A percentile compares a stretch with the other conserved stretches of the same genome.
Conservation (phyloP, 495 filamentous ascomycete genomes). For the Jackrogersella minutella region DNA sequence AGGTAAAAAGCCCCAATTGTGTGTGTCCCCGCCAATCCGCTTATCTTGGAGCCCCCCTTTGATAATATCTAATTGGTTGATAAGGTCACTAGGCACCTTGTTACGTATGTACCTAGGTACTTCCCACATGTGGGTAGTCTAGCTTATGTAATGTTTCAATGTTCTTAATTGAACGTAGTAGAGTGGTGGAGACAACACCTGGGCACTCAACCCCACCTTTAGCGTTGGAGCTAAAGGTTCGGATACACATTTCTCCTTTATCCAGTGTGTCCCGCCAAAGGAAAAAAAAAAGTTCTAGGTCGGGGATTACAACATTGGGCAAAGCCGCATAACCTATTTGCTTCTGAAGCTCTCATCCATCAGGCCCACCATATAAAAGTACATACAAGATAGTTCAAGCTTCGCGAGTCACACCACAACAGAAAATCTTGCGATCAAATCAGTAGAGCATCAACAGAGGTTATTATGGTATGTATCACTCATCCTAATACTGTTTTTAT, state of each 20-base stretch:
- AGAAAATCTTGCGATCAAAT: neutral
- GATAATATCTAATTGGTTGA: neutral
- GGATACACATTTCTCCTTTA: constrained; percentile 30
- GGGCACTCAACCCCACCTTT: constrained; percentile 14
- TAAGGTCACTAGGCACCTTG: no score
- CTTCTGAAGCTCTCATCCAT: constrained; percentile 31
- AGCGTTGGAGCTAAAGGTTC: constrained; percentile 1
- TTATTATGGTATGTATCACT: constrained; percentile 36
- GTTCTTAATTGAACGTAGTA: no score
- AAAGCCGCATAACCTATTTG: constrained; percentile 9
- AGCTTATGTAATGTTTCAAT: no score
- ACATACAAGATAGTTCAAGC: constrained; percentile 9
- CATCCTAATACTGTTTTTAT: neutral
- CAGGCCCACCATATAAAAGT: constrained; percentile 18
- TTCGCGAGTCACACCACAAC: constrained; percentile 20
- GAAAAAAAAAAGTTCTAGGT: constrained; percentile 25
- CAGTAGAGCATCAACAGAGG: neutral
- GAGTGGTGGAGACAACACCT: neutral
- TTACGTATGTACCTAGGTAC: neutral
- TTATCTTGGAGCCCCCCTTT: constrained; percentile 18
- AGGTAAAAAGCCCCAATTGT: constrained; percentile 38
- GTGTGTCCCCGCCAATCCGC: constrained; percentile 34
- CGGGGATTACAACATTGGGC: no score
- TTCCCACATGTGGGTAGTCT: no score
- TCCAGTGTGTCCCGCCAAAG: constrained; percentile 20